Conservation (phyloP, 495 filamentous ascomycete species). For the Cercophora samala region DNA sequence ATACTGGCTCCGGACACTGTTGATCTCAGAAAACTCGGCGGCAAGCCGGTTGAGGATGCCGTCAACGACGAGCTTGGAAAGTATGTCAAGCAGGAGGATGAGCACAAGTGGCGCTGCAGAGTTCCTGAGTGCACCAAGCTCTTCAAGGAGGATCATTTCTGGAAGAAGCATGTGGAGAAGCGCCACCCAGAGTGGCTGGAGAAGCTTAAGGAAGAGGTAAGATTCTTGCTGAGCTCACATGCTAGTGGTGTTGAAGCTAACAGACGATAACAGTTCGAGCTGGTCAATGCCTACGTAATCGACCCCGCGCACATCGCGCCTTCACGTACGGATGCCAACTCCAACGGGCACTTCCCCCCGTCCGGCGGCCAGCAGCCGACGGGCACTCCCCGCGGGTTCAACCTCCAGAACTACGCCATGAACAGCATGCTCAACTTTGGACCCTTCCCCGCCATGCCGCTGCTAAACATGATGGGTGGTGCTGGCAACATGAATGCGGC, state of each 20-base stretch:
- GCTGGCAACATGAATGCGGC: constrained; percentile 40
- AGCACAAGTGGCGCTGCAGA: constrained; percentile 93
- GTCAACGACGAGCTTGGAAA: constrained; percentile 82
- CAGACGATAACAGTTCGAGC: constrained; percentile 55
- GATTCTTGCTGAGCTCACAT: constrained; percentile 29
- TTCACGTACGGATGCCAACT: constrained; percentile 90
- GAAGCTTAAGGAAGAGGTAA: constrained; percentile 75
- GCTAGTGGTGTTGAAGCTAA: not conserved
- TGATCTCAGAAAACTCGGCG: constrained; percentile 83
- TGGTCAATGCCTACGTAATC: constrained; percentile 90
- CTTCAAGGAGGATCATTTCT: constrained; percentile 95
- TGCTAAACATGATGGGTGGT: constrained; percentile 56
- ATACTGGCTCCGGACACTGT: constrained; percentile 86
- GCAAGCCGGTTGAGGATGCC: constrained; percentile 79
- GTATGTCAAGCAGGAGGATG: constrained; percentile 93
- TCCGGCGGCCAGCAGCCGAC: constrained; percentile 64
- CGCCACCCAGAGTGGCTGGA: constrained; percentile 87
- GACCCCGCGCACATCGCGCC: constrained; percentile 92
- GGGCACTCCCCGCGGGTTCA: constrained; percentile 92
- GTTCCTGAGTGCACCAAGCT: constrained; percentile 93
- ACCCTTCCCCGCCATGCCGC: constrained; percentile 49
- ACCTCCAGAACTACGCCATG: constrained; percentile 62
- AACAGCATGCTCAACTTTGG: constrained; percentile 56
- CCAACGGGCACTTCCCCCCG: constrained; percentile 90
- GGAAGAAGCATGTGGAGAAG: constrained; percentile 97